Conservation (phyloP, 1,139 yeast genomes). For the Suhomyces panamericanus region DNA sequence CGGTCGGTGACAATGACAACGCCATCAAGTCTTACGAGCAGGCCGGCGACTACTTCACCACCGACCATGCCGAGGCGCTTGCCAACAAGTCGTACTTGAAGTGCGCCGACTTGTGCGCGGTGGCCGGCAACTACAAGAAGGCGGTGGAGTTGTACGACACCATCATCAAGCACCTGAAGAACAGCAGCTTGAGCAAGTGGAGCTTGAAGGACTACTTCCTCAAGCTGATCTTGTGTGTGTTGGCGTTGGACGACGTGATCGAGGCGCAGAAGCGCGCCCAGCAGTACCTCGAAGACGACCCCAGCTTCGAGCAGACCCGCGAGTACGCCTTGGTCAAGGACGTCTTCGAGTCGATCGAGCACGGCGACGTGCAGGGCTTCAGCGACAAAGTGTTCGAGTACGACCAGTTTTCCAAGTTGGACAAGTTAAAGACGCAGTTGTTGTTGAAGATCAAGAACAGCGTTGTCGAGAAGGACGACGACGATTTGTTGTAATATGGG, state of each 20-base stretch:
- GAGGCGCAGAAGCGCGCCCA: slow-evolving; percentile 77
- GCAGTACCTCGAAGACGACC: slow-evolving; percentile 69
- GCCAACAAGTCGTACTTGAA: slow-evolving; percentile 85
- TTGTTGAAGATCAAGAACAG: slow-evolving; percentile 77
- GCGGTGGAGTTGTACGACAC: slow-evolving; percentile 78
- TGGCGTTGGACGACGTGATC: slow-evolving; percentile 81
- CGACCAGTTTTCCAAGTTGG: slow-evolving; percentile 87
- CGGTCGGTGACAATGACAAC: slow-evolving; percentile 58
- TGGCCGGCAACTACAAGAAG: slow-evolving; percentile 64
- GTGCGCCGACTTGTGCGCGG: slow-evolving; percentile 88
- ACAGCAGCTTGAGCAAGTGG: slow-evolving; percentile 82
- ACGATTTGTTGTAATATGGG: slow-evolving; percentile 31
- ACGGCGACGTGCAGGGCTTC: slow-evolving; percentile 77
- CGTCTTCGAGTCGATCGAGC: slow-evolving; percentile 68
- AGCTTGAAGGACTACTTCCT: slow-evolving; percentile 88
- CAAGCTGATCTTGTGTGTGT: slow-evolving; percentile 76
- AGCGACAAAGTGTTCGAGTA: slow-evolving; percentile 76
- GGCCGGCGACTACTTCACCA: slow-evolving; percentile 94
- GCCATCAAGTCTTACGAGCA: slow-evolving; percentile 83
- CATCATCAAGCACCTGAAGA: slow-evolving; percentile 73
- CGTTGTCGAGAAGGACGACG: slow-evolving; percentile 74
- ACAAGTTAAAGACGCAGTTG: slow-evolving; percentile 88
- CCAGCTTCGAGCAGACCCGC: slow-evolving; percentile 73
- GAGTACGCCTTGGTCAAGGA: slow-evolving; percentile 70
- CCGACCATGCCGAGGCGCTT: slow-evolving; percentile 91